Conservation (phyloP, 495 filamentous ascomycete genomes). For the Penicillium turbatum region DNA sequence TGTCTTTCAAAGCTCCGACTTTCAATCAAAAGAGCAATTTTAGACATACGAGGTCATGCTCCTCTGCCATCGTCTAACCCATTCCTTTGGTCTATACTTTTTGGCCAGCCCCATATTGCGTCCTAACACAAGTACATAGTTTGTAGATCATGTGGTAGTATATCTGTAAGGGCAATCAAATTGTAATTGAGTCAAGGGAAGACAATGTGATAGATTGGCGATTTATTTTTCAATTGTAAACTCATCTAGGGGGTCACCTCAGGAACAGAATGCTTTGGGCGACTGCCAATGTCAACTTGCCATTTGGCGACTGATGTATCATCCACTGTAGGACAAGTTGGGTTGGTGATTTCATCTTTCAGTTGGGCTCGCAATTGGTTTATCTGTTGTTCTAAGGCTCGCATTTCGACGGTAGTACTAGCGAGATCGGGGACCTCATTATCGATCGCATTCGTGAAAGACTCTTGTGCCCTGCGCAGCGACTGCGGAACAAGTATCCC, state of each 20-base stretch:
- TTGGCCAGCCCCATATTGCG: background rate
- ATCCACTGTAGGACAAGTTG: background rate
- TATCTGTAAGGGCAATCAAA: too few species aligned
- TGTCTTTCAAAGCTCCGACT: background rate
- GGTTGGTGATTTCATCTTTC: constrained; percentile 1
- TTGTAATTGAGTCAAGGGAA: too few species aligned
- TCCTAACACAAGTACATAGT: background rate
- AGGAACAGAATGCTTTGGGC: background rate
- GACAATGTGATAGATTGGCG: too few species aligned
- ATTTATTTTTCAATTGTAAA: background rate
- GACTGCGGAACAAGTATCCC: constrained; percentile 59
- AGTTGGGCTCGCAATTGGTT: constrained; percentile 45
- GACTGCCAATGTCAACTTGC: background rate
- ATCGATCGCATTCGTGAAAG: constrained; percentile 39
- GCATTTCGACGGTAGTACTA: constrained; percentile 63
- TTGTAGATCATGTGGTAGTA: background rate
- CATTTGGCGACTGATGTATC: background rate
- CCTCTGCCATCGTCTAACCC: too few species aligned
- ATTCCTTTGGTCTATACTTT: too few species aligned
- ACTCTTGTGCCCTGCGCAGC: constrained; percentile 56
- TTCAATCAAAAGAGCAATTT: too few species aligned
- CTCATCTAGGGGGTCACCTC: background rate
- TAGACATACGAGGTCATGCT: too few species aligned
- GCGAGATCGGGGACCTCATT: constrained; percentile 35
- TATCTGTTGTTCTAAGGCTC: constrained; percentile 62